phyloP scores from a whole-genome alignment of 169 alveolate species.

The Eimeria sp. region DNA sequence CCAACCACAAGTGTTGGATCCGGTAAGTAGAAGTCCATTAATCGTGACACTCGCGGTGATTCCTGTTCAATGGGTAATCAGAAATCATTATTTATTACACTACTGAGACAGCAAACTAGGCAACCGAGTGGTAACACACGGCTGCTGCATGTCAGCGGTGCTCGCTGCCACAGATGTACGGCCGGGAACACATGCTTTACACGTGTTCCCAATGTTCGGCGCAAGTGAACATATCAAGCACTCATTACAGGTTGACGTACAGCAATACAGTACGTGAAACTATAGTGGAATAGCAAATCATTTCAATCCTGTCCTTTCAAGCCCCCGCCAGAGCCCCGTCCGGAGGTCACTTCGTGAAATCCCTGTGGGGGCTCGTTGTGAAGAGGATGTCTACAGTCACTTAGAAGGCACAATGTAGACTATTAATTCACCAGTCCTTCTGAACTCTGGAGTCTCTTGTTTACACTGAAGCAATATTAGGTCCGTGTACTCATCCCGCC shows the following conservation, averaged over 20 bases:
- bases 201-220: background rate
- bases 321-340: constrained; percentile 4
- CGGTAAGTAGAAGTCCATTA: background rate
- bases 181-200: background rate
- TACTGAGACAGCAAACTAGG: background rate
- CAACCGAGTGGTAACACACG: background rate
- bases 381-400: background rate
- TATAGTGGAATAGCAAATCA: background rate
- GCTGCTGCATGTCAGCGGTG: background rate
- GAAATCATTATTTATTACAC: background rate
- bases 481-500: too few relatives aligned
- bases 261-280: background rate
- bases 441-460: too few relatives aligned
- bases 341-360: constrained; percentile 4
- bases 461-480: too few relatives aligned
- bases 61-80: background rate
- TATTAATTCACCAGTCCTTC: background rate
- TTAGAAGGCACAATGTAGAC: background rate
- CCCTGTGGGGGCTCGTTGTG: background rate
- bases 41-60: background rate
- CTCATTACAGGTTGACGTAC: background rate
- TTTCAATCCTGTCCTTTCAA: background rate
- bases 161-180: constrained; percentile 44
- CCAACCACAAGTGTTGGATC: background rate
- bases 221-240: background rate